A percentile compares a stretch with the other conserved stretches of the same genome.
These are phyloP conservation scores for Phytophthora crassamura DNA, from an alignment of 352 stramenopile genomes.

Conservation along the genomic window DNA sequence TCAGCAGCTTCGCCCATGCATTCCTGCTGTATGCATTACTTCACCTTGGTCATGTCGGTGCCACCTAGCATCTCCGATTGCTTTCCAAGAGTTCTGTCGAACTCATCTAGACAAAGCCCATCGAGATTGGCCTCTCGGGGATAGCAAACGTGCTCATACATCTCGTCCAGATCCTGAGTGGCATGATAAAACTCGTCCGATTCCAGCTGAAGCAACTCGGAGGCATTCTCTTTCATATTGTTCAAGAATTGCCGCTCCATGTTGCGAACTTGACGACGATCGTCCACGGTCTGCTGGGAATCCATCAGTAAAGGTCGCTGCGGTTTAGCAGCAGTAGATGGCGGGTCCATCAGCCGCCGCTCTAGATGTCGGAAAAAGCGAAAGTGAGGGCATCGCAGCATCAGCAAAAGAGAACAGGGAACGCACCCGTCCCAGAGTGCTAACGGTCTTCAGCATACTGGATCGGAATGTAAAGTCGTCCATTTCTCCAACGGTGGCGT, in stretches of 20 bases:
- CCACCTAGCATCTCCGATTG: constrained; percentile 4
- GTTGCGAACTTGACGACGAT: constrained; percentile 16
- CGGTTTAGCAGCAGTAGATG: not conserved
- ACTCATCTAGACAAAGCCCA: constrained; percentile 16
- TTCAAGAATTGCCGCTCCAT: constrained; percentile 10
- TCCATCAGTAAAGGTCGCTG: constrained; percentile 9
- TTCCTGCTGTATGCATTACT: too few relatives aligned
- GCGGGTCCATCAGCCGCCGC: too few relatives aligned
- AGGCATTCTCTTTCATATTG: constrained; percentile 11
- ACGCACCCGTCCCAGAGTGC: too few relatives aligned
- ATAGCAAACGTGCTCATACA: constrained; percentile 15
- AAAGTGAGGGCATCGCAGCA: not conserved
- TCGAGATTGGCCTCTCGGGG: constrained; percentile 14
- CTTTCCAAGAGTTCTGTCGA: constrained; percentile 5
- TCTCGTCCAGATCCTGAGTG: constrained; percentile 6
- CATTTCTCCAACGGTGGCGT: too few relatives aligned
- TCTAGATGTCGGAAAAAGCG: too few relatives aligned
- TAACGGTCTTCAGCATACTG: too few relatives aligned
- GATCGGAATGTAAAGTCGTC: too few relatives aligned
- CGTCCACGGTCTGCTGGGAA: constrained; percentile 9
- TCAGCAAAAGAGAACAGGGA: too few relatives aligned
- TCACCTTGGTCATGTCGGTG: constrained; percentile 24
- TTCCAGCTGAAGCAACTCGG: constrained; percentile 5
- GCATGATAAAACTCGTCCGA: constrained; percentile 20
- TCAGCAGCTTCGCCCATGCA: too few relatives aligned